These are phyloP conservation scores for Zelopaecilomyces penicillatus DNA, from an alignment of 2,329 filamentous ascomycete species.

Conservation along the genomic window DNA sequence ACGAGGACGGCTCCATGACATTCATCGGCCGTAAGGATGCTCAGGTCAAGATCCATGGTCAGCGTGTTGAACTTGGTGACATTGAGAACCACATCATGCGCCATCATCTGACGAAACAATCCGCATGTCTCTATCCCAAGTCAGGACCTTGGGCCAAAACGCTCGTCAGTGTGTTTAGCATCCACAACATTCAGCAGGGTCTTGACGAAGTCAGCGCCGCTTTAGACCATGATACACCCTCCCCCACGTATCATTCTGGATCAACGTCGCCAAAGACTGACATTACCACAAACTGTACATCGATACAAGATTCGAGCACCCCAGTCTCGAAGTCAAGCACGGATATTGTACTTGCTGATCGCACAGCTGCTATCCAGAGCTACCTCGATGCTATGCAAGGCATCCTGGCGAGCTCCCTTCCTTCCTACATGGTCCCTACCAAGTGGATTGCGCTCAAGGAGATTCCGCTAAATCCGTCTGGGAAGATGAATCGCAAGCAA, in stretches of 20 bases:
- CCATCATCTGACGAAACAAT: too few relatives aligned
- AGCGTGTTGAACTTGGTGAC: slow-evolving; percentile 24
- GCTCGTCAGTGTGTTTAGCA: slow-evolving; percentile 18
- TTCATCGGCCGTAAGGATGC: slow-evolving; percentile 42
- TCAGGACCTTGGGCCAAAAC: slow-evolving; percentile 46
- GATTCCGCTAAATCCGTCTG: slow-evolving; percentile 1
- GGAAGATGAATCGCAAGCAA: slow-evolving; percentile 8
- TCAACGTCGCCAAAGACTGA: too few relatives aligned
- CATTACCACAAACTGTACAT: too few relatives aligned
- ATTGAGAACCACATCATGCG: slow-evolving; percentile 5
- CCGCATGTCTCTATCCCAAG: slow-evolving; percentile 22
- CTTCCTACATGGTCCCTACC: slow-evolving; percentile 3
- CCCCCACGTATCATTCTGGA: too few relatives aligned
- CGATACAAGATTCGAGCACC: too few relatives aligned
- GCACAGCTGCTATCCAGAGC: too few relatives aligned
- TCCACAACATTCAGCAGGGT: slow-evolving; percentile 1
- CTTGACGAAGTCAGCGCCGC: neutral
- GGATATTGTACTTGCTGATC: too few relatives aligned
- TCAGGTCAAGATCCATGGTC: slow-evolving; percentile 33
- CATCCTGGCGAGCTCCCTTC: neutral
- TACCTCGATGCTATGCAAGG: too few relatives aligned
- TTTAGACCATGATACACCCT: too few relatives aligned
- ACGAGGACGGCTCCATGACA: slow-evolving; percentile 24
- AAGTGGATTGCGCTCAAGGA: slow-evolving; percentile 1
- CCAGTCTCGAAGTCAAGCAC: too few relatives aligned